Evolutionary conservation across 2,329 filamentous ascomycete species (phyloP).

Genomic region (Alternaria gaisen): DNA sequence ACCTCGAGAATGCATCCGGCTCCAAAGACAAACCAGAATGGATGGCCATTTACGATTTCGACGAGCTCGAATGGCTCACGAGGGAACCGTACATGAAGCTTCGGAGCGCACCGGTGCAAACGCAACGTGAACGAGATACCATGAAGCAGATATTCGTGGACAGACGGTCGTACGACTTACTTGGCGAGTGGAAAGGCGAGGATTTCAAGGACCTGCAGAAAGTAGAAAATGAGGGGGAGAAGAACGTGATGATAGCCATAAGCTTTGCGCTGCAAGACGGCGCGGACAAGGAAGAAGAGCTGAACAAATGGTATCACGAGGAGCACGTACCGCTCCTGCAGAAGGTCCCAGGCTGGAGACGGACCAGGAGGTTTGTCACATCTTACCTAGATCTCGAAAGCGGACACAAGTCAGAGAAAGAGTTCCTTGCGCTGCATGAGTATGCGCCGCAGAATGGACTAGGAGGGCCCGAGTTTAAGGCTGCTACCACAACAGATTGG

Average conservation of each 20-base stretch:
- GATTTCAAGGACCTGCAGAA: slow-evolving; percentile 69
- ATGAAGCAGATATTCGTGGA: slow-evolving; percentile 74
- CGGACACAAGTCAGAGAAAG: slow-evolving; percentile 53
- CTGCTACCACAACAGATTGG: slow-evolving; percentile 70
- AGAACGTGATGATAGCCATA: slow-evolving; percentile 68
- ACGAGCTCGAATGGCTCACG: slow-evolving; percentile 74
- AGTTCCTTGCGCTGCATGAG: slow-evolving; percentile 75
- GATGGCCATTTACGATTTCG: slow-evolving; percentile 84
- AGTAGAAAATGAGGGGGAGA: slow-evolving; percentile 63
- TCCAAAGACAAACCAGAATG: slow-evolving; percentile 67
- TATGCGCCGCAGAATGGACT: slow-evolving; percentile 74
- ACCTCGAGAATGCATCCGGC: slow-evolving; percentile 53
- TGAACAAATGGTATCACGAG: slow-evolving; percentile 75
- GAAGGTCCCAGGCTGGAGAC: slow-evolving; percentile 80
- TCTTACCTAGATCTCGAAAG: slow-evolving; percentile 62
- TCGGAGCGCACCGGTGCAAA: slow-evolving; percentile 66
- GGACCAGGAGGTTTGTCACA: slow-evolving; percentile 75
- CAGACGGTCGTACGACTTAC: slow-evolving; percentile 74
- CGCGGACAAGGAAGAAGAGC: slow-evolving; percentile 60
- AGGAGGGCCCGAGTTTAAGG: slow-evolving; percentile 69
- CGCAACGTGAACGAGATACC: slow-evolving; percentile 66
- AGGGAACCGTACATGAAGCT: slow-evolving; percentile 74
- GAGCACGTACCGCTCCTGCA: slow-evolving; percentile 77
- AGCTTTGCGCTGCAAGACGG: slow-evolving; percentile 67
- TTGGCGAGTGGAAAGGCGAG: slow-evolving; percentile 63